Base-by-base conservation (phyloP, 345 rosid species). In the Psidium friedrichsthalianum region DNA sequence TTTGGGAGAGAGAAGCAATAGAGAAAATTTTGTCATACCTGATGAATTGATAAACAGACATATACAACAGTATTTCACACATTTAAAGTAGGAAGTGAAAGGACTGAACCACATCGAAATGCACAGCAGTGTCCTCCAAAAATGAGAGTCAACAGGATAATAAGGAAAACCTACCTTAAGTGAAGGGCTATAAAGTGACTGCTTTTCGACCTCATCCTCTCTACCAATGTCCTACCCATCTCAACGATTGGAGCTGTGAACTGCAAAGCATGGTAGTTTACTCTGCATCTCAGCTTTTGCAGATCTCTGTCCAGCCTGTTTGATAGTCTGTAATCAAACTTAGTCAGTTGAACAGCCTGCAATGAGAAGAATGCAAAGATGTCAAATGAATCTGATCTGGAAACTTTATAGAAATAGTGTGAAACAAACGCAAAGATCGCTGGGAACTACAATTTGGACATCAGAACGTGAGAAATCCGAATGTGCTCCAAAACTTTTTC, bases 271-370 rank as follows among this genome's bases (percentile, higher is more conserved):
- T 97, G 98, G 90, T 94, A 97, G 88, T 95, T 97, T 58, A 92
- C 98, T 90, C 98, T 95, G 61, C 99, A 97, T 86, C 99, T 95
- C 74, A 97, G 92, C 90, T 94, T 97, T 89, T 97, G 99, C 52
- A 97, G 93, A 85, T 93, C 94, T 59, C 90, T 74, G 78, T 89
- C 94, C 84, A 97, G 89, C 88, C 86, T 87, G 90, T 97, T 95
- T 44, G 96, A 93, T 59, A 95, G 94, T 90, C 98, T 90, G 90
- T 97, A 97, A 90, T 97, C 99, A 87, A 95, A 97, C 89, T 97
- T 97, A 42, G 96, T 91, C 87, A 97, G 98, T 90, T 92, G 95
- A 85, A 97, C 92, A 85, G 91, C 98, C 99, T 97, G 91, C 89
- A 82, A 88, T 40, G 52, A 84, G 85, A 85, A 42, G 53, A 83